Evolutionary conservation across 768 basidiomycete species (phyloP).

Genomic region (Serpula lacrymans): DNA sequence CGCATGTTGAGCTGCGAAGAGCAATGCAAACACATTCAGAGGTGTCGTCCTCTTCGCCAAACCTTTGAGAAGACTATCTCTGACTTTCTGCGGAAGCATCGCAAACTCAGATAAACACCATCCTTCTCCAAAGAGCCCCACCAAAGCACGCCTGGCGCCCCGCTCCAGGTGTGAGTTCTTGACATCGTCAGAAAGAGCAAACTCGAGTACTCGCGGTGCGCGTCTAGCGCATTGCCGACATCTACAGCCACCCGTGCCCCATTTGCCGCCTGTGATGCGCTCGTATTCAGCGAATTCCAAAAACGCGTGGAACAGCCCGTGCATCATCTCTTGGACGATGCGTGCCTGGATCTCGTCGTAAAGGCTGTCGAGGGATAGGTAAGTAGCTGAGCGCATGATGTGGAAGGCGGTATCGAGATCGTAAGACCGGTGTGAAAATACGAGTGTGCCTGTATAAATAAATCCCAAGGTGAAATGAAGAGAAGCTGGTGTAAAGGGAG

Average conservation of each 20-base stretch:
- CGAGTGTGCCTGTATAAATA: slow-evolving; percentile 91
- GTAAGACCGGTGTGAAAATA: slow-evolving; percentile 89
- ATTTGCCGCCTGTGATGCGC: slow-evolving; percentile 64
- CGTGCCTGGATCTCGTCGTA: slow-evolving; percentile 78
- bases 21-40: slow-evolving; percentile 60
- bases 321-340: slow-evolving; percentile 84
- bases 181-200: slow-evolving; percentile 74
- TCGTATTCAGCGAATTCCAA: slow-evolving; percentile 80
- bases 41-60: slow-evolving; percentile 68
- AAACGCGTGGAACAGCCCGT: slow-evolving; percentile 85
- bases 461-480: slow-evolving; percentile 93
- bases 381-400: slow-evolving; percentile 79
- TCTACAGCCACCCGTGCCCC: slow-evolving; percentile 81
- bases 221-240: slow-evolving; percentile 83
- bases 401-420: slow-evolving; percentile 91
- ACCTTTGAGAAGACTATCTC: slow-evolving; percentile 69
- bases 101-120: slow-evolving; percentile 88
- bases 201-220: slow-evolving; percentile 80
- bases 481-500: slow-evolving; percentile 93
- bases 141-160: slow-evolving; percentile 70
- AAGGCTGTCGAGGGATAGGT: slow-evolving; percentile 72
- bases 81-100: slow-evolving; percentile 56
- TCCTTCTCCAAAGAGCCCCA: slow-evolving; percentile 82
- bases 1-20: slow-evolving; percentile 65
- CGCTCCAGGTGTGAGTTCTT: slow-evolving; percentile 67